These are phyloP conservation scores for Solanum virginianum DNA, from an alignment of 257 asterid genomes.

Conservation along the genomic window DNA sequence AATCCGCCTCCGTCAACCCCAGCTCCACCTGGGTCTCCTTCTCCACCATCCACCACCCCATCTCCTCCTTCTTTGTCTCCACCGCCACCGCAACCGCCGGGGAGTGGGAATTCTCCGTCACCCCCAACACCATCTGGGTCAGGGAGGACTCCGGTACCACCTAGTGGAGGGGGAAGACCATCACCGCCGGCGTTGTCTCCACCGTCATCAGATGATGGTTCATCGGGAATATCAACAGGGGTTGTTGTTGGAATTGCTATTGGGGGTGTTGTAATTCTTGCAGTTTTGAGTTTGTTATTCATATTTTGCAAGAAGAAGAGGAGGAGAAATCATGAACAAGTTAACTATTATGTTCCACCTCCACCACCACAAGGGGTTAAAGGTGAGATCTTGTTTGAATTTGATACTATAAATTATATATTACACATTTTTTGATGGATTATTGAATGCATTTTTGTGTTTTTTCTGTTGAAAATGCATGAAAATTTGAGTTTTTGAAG, in stretches of 20 bases:
- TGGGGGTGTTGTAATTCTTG: constrained; percentile 49
- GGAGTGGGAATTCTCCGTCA: constrained; percentile 8
- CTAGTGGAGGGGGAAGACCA: constrained; percentile 11
- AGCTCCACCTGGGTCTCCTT: constrained; percentile 10
- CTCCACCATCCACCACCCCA: constrained; percentile 14
- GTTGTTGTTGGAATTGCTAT: constrained; percentile 54
- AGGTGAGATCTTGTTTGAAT: constrained; percentile 25
- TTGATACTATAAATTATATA: background rate
- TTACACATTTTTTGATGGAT: background rate
- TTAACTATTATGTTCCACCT: constrained; percentile 37
- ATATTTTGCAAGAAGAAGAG: constrained; percentile 54
- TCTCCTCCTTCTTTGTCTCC: background rate
- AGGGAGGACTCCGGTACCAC: background rate
- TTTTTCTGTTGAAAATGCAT: background rate
- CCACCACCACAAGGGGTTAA: constrained; percentile 46
- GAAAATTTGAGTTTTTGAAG: background rate
- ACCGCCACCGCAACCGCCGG: constrained; percentile 14
- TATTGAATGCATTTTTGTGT: background rate
- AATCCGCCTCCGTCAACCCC: constrained; percentile 17
- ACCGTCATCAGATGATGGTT: constrained; percentile 15
- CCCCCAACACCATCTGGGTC: constrained; percentile 15
- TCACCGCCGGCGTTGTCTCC: constrained; percentile 16
- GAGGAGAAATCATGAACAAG: constrained; percentile 31
- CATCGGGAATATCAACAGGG: constrained; percentile 33
- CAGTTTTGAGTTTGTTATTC: constrained; percentile 30